phyloP scores from a whole-genome alignment of 106 monocot species.

The Narthecium ossifragum region DNA sequence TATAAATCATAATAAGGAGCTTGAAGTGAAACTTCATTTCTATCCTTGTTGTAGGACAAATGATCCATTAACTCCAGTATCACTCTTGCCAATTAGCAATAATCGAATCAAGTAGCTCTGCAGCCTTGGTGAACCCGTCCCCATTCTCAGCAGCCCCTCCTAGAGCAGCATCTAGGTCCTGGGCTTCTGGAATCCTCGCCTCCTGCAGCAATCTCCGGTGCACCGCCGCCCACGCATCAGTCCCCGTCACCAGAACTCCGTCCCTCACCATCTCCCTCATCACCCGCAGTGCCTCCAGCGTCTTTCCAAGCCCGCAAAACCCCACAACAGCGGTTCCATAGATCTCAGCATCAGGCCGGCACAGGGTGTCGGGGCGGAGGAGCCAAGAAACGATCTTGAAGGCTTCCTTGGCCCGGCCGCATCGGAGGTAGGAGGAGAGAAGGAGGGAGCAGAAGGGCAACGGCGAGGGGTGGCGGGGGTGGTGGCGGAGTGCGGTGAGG shows the following conservation, averaged over 20 bases:
- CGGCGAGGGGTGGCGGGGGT: constrained; percentile 36
- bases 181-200: constrained; percentile 40
- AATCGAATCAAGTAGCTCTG: constrained; percentile 26
- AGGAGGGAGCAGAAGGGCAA: constrained; percentile 29
- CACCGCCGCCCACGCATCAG: constrained; percentile 18
- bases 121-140: neutral
- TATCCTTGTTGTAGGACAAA: too few species aligned
- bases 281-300: constrained; percentile 31
- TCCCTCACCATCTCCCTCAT: constrained; percentile 33
- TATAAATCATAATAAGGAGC: too few species aligned
- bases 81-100: constrained; percentile 42
- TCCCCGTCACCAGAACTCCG: constrained; percentile 13
- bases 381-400: constrained; percentile 48
- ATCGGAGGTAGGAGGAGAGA: constrained; percentile 27
- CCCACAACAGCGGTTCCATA: constrained; percentile 24
- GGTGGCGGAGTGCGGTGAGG: constrained; percentile 38
- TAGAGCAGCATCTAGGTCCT: constrained; percentile 38
- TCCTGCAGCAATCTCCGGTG: constrained; percentile 28
- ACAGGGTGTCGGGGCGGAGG: constrained; percentile 34
- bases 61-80: too few species aligned
- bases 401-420: constrained; percentile 25
- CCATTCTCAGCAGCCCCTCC: constrained; percentile 3
- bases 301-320: constrained; percentile 26
- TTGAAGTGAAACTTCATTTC: too few species aligned
- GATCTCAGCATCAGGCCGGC: constrained; percentile 25